phyloP scores from a whole-genome alignment of 2,329 filamentous ascomycete species.

The Pseudogymnoascus sp. region DNA sequence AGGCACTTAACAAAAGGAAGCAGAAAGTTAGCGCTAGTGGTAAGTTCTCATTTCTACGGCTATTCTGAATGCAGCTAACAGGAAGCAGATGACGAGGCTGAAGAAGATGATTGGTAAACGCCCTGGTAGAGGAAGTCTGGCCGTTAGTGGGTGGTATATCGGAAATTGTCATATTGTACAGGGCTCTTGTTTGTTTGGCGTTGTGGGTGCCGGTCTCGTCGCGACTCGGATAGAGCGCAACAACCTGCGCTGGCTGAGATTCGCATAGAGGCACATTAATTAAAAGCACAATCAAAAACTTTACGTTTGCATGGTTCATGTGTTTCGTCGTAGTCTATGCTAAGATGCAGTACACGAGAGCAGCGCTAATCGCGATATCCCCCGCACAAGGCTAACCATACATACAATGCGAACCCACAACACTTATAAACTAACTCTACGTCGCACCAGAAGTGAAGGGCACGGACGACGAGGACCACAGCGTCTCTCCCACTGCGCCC shows the following conservation, averaged over 20 bases:
- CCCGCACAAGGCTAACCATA: slow-evolving; percentile 1
- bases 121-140: neutral
- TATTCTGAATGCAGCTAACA: slow-evolving; percentile 19
- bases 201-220: neutral
- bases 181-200: neutral
- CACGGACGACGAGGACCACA: slow-evolving; percentile 22
- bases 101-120: slow-evolving; percentile 65
- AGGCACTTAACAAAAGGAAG: slow-evolving; percentile 73
- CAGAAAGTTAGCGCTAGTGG: slow-evolving; percentile 91
- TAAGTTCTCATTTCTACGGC: slow-evolving; percentile 44
- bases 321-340: slow-evolving; percentile 10
- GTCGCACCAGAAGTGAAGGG: slow-evolving; percentile 12
- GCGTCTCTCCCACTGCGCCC: slow-evolving; percentile 44
- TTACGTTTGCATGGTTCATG: slow-evolving; percentile 1
- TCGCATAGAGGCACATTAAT: slow-evolving; percentile 8
- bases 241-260: slow-evolving; percentile 3
- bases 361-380: neutral
- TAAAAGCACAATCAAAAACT: slow-evolving; percentile 6
- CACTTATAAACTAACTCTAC: neutral
- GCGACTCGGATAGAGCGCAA: neutral
- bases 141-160: neutral
- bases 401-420: slow-evolving; percentile 2
- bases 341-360: slow-evolving; percentile 8
- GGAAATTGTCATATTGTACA: neutral
- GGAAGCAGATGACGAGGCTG: slow-evolving; percentile 61